phyloP scores from a whole-genome alignment of 1,284 basidiomycete species.

The Ganoderma meredithae region DNA sequence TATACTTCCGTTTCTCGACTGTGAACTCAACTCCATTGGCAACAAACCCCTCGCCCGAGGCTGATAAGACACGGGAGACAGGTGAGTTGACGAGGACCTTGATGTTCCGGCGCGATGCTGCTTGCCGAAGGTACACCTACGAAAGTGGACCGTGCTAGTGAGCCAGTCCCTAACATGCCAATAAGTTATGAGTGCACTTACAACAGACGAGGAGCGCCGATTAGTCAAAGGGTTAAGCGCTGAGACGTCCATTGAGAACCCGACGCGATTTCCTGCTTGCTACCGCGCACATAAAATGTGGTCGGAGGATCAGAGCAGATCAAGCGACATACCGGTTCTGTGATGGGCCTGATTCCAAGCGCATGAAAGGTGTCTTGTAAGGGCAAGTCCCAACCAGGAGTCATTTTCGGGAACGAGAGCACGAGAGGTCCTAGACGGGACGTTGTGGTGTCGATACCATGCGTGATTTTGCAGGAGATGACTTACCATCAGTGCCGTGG shows the following conservation, averaged over 20 bases:
- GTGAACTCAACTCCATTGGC: slow-evolving; percentile 46
- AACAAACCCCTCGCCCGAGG: slow-evolving; percentile 18
- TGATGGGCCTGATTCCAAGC: slow-evolving; percentile 8
- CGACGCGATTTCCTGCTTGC: slow-evolving; percentile 12
- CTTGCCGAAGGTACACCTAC: slow-evolving; percentile 32
- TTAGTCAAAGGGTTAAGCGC: slow-evolving; percentile 20
- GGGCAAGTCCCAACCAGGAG: slow-evolving; percentile 11
- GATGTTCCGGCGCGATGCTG: slow-evolving; percentile 29
- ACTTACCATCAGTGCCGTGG: slow-evolving; percentile 18
- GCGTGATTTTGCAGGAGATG: neutral
- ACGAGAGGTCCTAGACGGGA: slow-evolving; percentile 11
- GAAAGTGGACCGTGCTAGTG: neutral
- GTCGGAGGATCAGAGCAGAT: neutral
- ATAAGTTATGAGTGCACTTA: neutral
- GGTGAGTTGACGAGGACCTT: slow-evolving; percentile 31
- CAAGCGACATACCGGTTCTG: slow-evolving; percentile 8
- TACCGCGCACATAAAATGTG: neutral
- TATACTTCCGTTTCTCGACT: slow-evolving; percentile 34
- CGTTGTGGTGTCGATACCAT: neutral
- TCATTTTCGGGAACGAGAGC: slow-evolving; percentile 11
- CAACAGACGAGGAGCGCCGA: slow-evolving; percentile 13
- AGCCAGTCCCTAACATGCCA: neutral
- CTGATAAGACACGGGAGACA: slow-evolving; percentile 27
- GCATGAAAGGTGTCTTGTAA: slow-evolving; percentile 12
- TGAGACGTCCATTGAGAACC: slow-evolving; percentile 12